These are phyloP conservation scores for Scleromitrula shiraiana DNA, from an alignment of 2,329 filamentous ascomycete genomes.

Conservation along the genomic window DNA sequence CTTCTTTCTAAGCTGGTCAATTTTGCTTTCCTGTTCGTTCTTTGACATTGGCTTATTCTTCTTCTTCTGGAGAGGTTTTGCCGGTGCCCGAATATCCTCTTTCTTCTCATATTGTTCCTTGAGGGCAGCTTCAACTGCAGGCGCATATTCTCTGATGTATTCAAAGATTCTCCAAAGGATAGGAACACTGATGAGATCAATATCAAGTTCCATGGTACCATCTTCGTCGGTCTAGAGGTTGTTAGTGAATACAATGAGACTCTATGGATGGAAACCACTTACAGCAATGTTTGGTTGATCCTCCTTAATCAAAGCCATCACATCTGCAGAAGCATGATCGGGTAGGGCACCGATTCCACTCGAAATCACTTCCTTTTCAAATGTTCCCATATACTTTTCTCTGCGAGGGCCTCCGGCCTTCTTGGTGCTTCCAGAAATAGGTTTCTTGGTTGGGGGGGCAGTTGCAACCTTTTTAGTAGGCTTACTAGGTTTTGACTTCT, in stretches of 20 bases:
- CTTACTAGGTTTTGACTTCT: slow-evolving; percentile 46
- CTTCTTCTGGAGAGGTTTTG: slow-evolving; percentile 37
- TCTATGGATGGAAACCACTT: slow-evolving; percentile 25
- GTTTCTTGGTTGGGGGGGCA: slow-evolving; percentile 18
- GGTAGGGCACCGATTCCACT: slow-evolving; percentile 76
- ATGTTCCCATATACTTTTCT: slow-evolving; percentile 55
- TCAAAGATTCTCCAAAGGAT: slow-evolving; percentile 47
- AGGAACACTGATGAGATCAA: slow-evolving; percentile 48
- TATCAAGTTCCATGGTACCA: slow-evolving; percentile 51
- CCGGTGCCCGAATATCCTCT: slow-evolving; percentile 25
- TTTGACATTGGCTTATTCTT: slow-evolving; percentile 71
- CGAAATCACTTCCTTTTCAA: slow-evolving; percentile 88
- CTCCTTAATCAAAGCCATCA: slow-evolving; percentile 82
- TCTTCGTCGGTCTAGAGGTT: slow-evolving; percentile 35
- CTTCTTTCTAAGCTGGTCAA: slow-evolving; percentile 53
- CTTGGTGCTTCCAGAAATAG: slow-evolving; percentile 36
- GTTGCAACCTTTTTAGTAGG: slow-evolving; percentile 34
- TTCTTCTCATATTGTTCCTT: slow-evolving; percentile 17
- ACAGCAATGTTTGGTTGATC: slow-evolving; percentile 67
- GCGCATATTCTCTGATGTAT: slow-evolving; percentile 42
- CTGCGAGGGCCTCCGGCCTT: slow-evolving; percentile 16
- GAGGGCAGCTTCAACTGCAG: slow-evolving; percentile 35
- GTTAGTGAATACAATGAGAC: slow-evolving; percentile 11
- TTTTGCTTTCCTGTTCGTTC: slow-evolving; percentile 60
- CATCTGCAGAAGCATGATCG: slow-evolving; percentile 66